Percentiles rank a stretch among this genome's conserved stretches.
Conservation (phyloP, 495 filamentous ascomycete species). For the Trichocladium uniseriatum region DNA sequence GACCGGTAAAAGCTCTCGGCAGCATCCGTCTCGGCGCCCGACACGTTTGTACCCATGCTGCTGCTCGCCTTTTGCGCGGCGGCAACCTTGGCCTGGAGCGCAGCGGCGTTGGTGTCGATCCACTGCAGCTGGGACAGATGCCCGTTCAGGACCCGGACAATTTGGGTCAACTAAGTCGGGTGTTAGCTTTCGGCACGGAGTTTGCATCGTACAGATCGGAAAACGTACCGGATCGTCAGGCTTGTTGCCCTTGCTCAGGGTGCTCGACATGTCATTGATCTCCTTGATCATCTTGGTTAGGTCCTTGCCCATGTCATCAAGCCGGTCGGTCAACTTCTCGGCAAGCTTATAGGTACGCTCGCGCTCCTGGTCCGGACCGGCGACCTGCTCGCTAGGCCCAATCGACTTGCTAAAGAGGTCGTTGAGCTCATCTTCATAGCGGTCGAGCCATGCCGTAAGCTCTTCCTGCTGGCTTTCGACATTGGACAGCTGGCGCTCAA, state of each 20-base stretch:
- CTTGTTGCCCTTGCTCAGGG: conserved; percentile 77
- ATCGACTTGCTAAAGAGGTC: conserved; percentile 65
- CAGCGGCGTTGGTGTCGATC: conserved; percentile 78
- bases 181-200: conserved; percentile 7
- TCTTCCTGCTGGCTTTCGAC: conserved; percentile 92
- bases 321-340: conserved; percentile 74
- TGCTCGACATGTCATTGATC: conserved; percentile 78
- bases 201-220: background rate
- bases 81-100: conserved; percentile 66
- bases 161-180: conserved; percentile 67
- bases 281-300: conserved; percentile 93
- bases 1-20: conserved; percentile 78
- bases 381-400: conserved; percentile 49
- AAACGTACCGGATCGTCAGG: conserved; percentile 81
- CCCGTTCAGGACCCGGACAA: conserved; percentile 86
- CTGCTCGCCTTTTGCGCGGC: conserved; percentile 68
- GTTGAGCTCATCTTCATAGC: conserved; percentile 84
- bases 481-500: conserved; percentile 76
- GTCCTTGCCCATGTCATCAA: conserved; percentile 88
- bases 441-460: conserved; percentile 70
- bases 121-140: conserved; percentile 82
- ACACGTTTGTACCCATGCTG: conserved; percentile 52
- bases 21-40: conserved; percentile 51
- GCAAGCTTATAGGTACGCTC: conserved; percentile 90
- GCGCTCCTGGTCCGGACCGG: conserved; percentile 86